phyloP scores from a whole-genome alignment of 768 basidiomycete species.

The Pleurotus tuber-regium region DNA sequence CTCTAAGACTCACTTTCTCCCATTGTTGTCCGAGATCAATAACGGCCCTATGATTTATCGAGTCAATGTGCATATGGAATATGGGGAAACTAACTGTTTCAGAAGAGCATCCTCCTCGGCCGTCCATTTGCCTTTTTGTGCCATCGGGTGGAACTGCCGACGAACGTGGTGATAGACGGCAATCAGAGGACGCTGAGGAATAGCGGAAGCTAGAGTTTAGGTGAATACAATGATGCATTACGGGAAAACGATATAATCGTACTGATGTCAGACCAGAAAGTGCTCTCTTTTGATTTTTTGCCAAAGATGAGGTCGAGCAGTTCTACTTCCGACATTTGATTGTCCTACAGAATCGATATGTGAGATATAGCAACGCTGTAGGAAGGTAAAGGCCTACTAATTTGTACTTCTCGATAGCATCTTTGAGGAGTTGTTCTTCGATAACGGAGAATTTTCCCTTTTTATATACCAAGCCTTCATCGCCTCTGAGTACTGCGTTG shows the following conservation, averaged over 20 bases:
- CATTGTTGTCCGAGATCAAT: conserved; percentile 69
- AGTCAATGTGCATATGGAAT: background rate
- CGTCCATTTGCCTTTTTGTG: conserved; percentile 69
- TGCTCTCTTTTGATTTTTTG: conserved; percentile 57
- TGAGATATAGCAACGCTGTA: background rate
- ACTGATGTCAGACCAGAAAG: conserved; percentile 85
- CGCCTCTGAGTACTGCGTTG: conserved; percentile 2
- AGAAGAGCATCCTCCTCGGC: conserved; percentile 62
- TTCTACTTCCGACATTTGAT: conserved; percentile 51
- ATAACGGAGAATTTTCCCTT: conserved; percentile 85
- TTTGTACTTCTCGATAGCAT: conserved; percentile 64
- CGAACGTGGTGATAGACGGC: conserved; percentile 84
- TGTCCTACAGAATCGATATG: conserved; percentile 33
- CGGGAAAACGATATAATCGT: conserved; percentile 20
- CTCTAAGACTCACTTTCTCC: conserved; percentile 70
- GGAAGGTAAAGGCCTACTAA: conserved; percentile 36
- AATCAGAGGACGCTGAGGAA: conserved; percentile 75
- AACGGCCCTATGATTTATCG: conserved; percentile 52
- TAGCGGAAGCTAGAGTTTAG: conserved; percentile 51
- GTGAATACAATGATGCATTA: conserved; percentile 3
- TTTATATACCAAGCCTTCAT: conserved; percentile 76
- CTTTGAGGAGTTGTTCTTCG: conserved; percentile 64
- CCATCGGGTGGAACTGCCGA: conserved; percentile 65
- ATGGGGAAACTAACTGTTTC: conserved; percentile 47
- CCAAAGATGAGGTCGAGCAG: conserved; percentile 67